These are phyloP conservation scores for Cordyceps militaris DNA, from an alignment of 2,329 filamentous ascomycete species.

Conservation along the genomic window DNA sequence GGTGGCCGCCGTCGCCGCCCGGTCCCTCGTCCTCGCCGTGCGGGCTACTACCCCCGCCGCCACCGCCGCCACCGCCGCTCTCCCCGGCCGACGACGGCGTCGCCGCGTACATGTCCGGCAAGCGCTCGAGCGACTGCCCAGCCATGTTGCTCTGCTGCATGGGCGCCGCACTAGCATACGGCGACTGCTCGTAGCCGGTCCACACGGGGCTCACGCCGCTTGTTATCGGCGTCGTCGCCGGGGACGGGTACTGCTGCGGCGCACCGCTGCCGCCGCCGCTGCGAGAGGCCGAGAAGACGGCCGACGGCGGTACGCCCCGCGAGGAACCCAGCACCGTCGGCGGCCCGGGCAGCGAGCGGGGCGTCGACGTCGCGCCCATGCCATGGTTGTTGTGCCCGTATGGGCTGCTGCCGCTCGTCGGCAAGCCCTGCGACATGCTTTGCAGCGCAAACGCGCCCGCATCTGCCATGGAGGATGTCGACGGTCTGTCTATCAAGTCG, in stretches of 20 bases:
- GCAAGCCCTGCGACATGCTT: slow-evolving; percentile 6
- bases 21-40: neutral
- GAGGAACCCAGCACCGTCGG: slow-evolving; percentile 3
- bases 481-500: neutral
- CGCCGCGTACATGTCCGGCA: slow-evolving; percentile 5
- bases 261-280: neutral
- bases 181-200: slow-evolving; percentile 3
- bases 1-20: neutral
- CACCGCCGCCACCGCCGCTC: neutral
- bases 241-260: slow-evolving; percentile 1
- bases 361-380: neutral
- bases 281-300: neutral
- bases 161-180: neutral
- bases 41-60: neutral
- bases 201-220: slow-evolving; percentile 3
- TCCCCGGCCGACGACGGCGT: neutral
- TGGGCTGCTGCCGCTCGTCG: neutral
- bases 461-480: slow-evolving; percentile 3
- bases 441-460: slow-evolving; percentile 9
- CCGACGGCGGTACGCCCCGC: neutral
- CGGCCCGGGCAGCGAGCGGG: slow-evolving; percentile 4
- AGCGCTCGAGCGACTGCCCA: neutral
- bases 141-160: neutral
- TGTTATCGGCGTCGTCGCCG: slow-evolving; percentile 1
- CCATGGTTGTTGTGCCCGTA: neutral